These are phyloP conservation scores for Elongisporangium senticosum DNA, from an alignment of 352 stramenopile species.

Conservation along the genomic window DNA sequence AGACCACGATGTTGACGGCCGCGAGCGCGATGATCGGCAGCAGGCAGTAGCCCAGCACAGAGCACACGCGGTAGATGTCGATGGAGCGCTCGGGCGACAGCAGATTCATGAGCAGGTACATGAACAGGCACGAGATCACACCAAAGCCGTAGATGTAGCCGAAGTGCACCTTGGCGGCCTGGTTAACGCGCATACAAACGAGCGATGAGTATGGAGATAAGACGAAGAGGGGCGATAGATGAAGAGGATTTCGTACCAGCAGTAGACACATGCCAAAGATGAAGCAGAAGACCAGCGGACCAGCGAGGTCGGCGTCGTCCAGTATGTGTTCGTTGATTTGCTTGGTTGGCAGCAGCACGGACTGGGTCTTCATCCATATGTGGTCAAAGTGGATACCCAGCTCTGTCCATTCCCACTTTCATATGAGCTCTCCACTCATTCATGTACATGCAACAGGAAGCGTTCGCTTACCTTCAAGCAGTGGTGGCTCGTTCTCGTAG, in stretches of 20 bases:
- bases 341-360: constrained; percentile 92
- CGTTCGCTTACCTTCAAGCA: constrained; percentile 85
- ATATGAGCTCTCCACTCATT: neutral
- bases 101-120: constrained; percentile 96
- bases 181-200: constrained; percentile 5
- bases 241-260: constrained; percentile 38
- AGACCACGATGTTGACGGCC: constrained; percentile 90
- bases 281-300: constrained; percentile 93
- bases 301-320: constrained; percentile 91
- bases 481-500: constrained; percentile 94
- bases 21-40: constrained; percentile 96
- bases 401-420: constrained; percentile 43
- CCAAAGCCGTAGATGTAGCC: constrained; percentile 99
- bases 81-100: constrained; percentile 85
- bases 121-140: constrained; percentile 93
- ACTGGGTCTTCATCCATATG: constrained; percentile 96
- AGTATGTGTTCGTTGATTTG: constrained; percentile 87
- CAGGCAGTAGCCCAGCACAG: constrained; percentile 96
- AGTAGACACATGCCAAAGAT: constrained; percentile 93
- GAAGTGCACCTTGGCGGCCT: constrained; percentile 94
- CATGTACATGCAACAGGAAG: neutral
- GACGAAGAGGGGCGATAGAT: neutral
- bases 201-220: constrained; percentile 1
- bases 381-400: constrained; percentile 97
- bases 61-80: constrained; percentile 91